These are phyloP conservation scores for Saccharomycopsis sp. DNA, from an alignment of 805 yeast genomes.

Conservation along the genomic window DNA sequence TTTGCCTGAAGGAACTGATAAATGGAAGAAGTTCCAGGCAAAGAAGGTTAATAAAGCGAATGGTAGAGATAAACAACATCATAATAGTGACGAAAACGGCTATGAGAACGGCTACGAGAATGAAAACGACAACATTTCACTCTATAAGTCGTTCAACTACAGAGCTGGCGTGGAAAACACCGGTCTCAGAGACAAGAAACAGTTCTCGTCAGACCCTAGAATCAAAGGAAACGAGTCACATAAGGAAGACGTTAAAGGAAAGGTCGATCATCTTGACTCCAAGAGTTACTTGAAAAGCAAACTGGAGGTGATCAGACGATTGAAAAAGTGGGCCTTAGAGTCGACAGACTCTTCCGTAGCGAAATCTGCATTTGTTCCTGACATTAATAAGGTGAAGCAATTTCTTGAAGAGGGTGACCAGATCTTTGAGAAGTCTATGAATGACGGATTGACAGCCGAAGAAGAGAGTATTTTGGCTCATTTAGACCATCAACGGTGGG, in stretches of 20 bases:
- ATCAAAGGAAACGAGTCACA: conserved; percentile 63
- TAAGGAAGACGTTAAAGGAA: conserved; percentile 67
- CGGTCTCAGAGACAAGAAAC: conserved; percentile 80
- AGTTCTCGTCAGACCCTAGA: conserved; percentile 74
- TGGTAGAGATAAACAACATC: not conserved
- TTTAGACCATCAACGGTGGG: conserved; percentile 57
- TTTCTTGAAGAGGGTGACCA: conserved; percentile 43
- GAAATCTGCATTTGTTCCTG: conserved; percentile 42
- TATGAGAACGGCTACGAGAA: conserved; percentile 25
- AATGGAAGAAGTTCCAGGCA: conserved; percentile 34
- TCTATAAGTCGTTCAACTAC: conserved; percentile 65
- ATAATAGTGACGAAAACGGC: conserved; percentile 24
- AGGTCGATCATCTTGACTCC: conserved; percentile 49
- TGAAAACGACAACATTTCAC: conserved; percentile 23
- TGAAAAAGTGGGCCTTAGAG: conserved; percentile 49
- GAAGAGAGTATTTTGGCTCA: conserved; percentile 34
- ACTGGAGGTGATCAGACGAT: conserved; percentile 46
- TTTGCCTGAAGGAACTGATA: conserved; percentile 39
- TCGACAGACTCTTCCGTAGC: conserved; percentile 30
- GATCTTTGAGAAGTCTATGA: conserved; percentile 28
- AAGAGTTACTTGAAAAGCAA: conserved; percentile 42
- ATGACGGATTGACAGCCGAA: conserved; percentile 29
- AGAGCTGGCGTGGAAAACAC: conserved; percentile 82
- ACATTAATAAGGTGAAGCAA: conserved; percentile 47
- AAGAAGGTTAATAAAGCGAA: not conserved